Conservation (phyloP, 2,329 filamentous ascomycete genomes). For the Cladosporium sp. region DNA sequence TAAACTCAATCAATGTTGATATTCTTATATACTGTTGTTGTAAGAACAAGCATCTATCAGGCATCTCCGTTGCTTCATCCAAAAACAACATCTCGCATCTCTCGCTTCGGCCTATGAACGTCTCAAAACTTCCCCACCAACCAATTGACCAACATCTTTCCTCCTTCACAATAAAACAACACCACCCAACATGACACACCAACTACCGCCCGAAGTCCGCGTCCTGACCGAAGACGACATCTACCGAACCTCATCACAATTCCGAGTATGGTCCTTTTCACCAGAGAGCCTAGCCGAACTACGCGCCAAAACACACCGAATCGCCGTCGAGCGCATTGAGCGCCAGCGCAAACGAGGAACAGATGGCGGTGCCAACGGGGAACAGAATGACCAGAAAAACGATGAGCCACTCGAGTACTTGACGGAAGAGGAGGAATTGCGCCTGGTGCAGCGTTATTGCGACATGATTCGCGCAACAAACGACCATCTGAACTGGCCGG, state of each 20-base stretch:
- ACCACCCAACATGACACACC: slow-evolving; percentile 6
- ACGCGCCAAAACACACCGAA: slow-evolving; percentile 71
- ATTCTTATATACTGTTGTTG: too few species aligned
- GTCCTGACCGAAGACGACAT: slow-evolving; percentile 78
- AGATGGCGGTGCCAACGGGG: slow-evolving; percentile 15
- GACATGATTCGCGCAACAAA: slow-evolving; percentile 44
- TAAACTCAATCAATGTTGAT: too few species aligned
- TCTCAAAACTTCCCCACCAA: slow-evolving; percentile 15
- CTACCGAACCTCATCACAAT: slow-evolving; percentile 87
- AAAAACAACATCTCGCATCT: background rate
- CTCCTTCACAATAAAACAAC: too few species aligned
- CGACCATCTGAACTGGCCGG: slow-evolving; percentile 56
- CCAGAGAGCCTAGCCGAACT: slow-evolving; percentile 64
- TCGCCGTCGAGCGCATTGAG: slow-evolving; percentile 65
- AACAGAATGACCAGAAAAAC: slow-evolving; percentile 34
- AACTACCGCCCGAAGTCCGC: slow-evolving; percentile 9
- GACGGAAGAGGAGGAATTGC: slow-evolving; percentile 75
- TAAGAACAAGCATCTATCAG: too few species aligned
- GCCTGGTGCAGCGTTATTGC: slow-evolving; percentile 75
- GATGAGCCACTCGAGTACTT: slow-evolving; percentile 67
- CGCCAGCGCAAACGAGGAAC: slow-evolving; percentile 14
- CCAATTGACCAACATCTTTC: slow-evolving; percentile 9
- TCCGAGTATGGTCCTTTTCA: slow-evolving; percentile 87
- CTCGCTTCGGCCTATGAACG: background rate
- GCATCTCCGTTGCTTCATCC: too few species aligned